phyloP scores from a whole-genome alignment of 1,284 basidiomycete species.

The Hypsizygus ulmarius region DNA sequence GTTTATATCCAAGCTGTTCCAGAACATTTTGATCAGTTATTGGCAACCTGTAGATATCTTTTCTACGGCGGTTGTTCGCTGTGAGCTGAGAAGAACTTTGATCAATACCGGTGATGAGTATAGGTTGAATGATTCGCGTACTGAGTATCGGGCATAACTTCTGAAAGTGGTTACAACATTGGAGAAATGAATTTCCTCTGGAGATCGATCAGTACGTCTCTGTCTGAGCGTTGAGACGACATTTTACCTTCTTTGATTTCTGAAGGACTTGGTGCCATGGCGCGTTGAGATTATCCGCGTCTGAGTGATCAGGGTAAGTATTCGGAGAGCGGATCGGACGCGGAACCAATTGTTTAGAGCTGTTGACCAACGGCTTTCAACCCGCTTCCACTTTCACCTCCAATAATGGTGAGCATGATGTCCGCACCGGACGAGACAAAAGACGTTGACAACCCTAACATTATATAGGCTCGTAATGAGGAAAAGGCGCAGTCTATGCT shows the following conservation, averaged over 20 bases:
- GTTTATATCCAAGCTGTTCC: slow-evolving; percentile 59
- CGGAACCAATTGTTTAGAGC: slow-evolving; percentile 9
- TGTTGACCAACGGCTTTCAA: slow-evolving; percentile 18
- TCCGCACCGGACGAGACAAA: background rate
- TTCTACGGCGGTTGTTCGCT: slow-evolving; percentile 71
- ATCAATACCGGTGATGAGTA: slow-evolving; percentile 9
- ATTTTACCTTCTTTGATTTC: slow-evolving; percentile 42
- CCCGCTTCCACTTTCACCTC: background rate
- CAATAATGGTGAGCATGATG: slow-evolving; percentile 19
- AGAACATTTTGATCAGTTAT: slow-evolving; percentile 60
- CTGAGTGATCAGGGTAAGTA: background rate
- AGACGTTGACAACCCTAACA: slow-evolving; percentile 3
- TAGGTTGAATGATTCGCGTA: slow-evolving; percentile 28
- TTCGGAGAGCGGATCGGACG: slow-evolving; percentile 3
- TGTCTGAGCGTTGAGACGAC: background rate
- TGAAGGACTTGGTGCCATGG: slow-evolving; percentile 25
- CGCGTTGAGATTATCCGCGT: background rate
- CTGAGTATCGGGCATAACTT: slow-evolving; percentile 64
- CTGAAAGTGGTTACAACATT: slow-evolving; percentile 68
- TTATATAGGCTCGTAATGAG: slow-evolving; percentile 84
- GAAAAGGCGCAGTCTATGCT: slow-evolving; percentile 99
- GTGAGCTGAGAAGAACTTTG: slow-evolving; percentile 47
- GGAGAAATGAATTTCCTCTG: slow-evolving; percentile 61
- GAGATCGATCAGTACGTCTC: slow-evolving; percentile 6
- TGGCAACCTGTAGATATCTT: slow-evolving; percentile 65